Percentiles rank a stretch among this genome's conserved stretches.
These are phyloP conservation scores for Xerocomellus chrysenteron DNA, from an alignment of 768 basidiomycete species.

Conservation along the genomic window DNA sequence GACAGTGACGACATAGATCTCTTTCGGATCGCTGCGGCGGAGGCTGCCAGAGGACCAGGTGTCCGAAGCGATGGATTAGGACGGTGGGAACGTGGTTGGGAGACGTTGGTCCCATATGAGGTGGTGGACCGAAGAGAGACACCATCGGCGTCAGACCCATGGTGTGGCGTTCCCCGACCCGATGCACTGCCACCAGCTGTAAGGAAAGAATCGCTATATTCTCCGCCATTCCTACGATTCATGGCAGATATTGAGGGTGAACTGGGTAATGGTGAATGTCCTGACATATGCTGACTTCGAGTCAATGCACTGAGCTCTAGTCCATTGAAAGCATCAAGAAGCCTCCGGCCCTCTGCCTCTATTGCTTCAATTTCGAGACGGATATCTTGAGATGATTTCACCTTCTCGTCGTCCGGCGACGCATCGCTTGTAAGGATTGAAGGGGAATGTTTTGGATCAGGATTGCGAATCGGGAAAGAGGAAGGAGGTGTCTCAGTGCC, in stretches of 20 bases:
- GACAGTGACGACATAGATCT: conserved; percentile 61
- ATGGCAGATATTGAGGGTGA: conserved; percentile 29
- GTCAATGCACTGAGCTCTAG: conserved; percentile 70
- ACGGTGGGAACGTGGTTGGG: conserved; percentile 46
- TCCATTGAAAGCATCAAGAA: conserved; percentile 80
- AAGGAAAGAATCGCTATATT: conserved; percentile 27
- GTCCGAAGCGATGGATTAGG: conserved; percentile 39
- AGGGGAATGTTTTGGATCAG: conserved; percentile 39
- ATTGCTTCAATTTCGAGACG: conserved; percentile 64
- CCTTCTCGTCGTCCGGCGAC: conserved; percentile 53
- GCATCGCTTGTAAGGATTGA: conserved; percentile 32
- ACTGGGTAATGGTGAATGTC: conserved; percentile 24
- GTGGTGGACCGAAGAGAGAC: conserved; percentile 54
- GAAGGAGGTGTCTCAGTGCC: conserved; percentile 53
- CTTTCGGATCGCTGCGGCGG: conserved; percentile 46
- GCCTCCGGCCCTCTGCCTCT: conserved; percentile 65
- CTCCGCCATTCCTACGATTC: conserved; percentile 28
- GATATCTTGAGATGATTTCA: conserved; percentile 62
- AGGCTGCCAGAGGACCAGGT: conserved; percentile 24
- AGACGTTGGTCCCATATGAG: conserved; percentile 49
- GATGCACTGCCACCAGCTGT: conserved; percentile 25
- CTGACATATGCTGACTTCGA: conserved; percentile 26
- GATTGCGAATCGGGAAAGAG: conserved; percentile 40
- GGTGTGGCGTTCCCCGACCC: conserved; percentile 31
- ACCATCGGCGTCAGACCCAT: conserved; percentile 45